These are phyloP conservation scores for Aulographum hederae DNA, from an alignment of 2,329 filamentous ascomycete species.

Conservation along the genomic window DNA sequence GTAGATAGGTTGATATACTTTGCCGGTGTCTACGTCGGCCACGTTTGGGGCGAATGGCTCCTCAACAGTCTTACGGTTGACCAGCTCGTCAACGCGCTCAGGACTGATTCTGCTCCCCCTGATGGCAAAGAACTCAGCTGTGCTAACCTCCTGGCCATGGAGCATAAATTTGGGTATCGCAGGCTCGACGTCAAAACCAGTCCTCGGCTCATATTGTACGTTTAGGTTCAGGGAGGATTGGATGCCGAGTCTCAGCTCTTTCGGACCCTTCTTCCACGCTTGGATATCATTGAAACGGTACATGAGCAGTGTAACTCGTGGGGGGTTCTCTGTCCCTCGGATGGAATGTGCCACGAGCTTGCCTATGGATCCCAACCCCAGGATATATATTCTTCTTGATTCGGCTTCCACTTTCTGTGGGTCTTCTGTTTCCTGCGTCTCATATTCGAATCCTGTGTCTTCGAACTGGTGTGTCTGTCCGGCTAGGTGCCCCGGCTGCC, in stretches of 20 bases:
- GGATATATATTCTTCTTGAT: slow-evolving; percentile 42
- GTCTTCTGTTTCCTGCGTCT: slow-evolving; percentile 3
- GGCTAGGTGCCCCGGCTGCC: background rate
- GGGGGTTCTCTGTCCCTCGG: slow-evolving; percentile 38
- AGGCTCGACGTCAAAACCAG: slow-evolving; percentile 28
- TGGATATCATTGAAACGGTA: slow-evolving; percentile 30
- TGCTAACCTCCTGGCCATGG: slow-evolving; percentile 17
- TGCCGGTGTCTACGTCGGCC: background rate
- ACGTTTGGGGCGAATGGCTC: background rate
- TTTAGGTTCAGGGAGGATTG: too few species aligned
- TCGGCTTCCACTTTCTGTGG: slow-evolving; percentile 14
- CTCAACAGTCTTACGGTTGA: background rate
- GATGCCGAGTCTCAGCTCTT: slow-evolving; percentile 27
- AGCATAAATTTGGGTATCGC: slow-evolving; percentile 15
- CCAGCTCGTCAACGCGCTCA: slow-evolving; percentile 5
- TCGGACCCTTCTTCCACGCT: slow-evolving; percentile 27
- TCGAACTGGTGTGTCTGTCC: slow-evolving; percentile 6
- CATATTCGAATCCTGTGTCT: background rate
- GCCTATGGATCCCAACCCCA: slow-evolving; percentile 70
- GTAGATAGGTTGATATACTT: slow-evolving; percentile 33
- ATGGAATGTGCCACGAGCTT: slow-evolving; percentile 61
- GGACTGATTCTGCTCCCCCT: slow-evolving; percentile 8
- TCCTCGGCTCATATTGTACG: slow-evolving; percentile 17
- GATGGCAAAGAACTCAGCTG: background rate
- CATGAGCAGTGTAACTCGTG: slow-evolving; percentile 66